Evolutionary conservation across 176 grass and related monocot genomes (phyloP).

Genomic region (Phyllostachys edulis): DNA sequence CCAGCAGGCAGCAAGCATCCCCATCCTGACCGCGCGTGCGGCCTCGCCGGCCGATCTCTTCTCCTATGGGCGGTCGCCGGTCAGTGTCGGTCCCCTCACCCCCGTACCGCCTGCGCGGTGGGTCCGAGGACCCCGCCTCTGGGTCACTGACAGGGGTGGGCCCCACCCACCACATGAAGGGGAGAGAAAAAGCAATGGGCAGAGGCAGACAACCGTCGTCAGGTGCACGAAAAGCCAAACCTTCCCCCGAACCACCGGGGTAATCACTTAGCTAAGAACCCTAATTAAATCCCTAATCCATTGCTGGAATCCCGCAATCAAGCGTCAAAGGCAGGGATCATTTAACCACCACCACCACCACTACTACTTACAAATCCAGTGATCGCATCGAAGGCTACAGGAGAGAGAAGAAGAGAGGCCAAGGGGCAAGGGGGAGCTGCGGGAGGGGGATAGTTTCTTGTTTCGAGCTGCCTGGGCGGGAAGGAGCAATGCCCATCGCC

Average conservation of each 20-base stretch:
- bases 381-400: neutral
- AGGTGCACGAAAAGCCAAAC: neutral
- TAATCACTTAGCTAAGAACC: neutral
- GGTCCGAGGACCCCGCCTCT: neutral
- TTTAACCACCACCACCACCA: neutral
- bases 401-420: too few relatives aligned
- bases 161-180: neutral
- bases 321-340: neutral
- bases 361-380: neutral
- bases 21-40: neutral
- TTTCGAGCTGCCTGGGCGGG: constrained; percentile 25
- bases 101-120: neutral
- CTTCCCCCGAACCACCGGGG: neutral
- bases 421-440: neutral
- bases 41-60: neutral
- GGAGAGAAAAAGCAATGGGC: neutral
- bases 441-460: neutral
- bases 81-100: too few relatives aligned
- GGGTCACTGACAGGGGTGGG: neutral
- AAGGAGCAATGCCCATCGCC: neutral
- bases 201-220: neutral
- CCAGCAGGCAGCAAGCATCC: too few relatives aligned
- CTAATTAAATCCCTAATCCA: neutral
- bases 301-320: constrained; percentile 31
- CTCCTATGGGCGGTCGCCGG: too few relatives aligned